Conservation (phyloP, 768 basidiomycete species). For the Trametes gibbosa region DNA sequence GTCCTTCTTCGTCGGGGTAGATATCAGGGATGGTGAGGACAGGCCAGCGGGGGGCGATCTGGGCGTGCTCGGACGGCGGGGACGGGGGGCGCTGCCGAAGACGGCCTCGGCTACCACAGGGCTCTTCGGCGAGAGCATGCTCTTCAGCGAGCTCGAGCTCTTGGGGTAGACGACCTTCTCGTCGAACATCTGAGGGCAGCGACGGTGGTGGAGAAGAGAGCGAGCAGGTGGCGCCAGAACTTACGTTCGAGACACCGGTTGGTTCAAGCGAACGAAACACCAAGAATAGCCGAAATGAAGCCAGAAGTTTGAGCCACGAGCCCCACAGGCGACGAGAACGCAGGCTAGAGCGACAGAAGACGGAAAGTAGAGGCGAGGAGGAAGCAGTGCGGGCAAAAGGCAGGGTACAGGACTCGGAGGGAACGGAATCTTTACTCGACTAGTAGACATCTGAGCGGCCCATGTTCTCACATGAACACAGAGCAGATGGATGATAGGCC, state of each 20-base stretch:
- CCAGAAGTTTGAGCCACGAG: not conserved
- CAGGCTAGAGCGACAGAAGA: not conserved
- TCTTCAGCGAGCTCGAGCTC: slow-evolving; percentile 4
- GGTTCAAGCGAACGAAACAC: slow-evolving; percentile 1
- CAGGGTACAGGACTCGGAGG: not conserved
- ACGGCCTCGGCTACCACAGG: slow-evolving; percentile 17
- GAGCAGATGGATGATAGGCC: not conserved
- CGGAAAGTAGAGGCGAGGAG: not conserved
- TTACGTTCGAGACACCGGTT: slow-evolving; percentile 9
- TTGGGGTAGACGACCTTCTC: slow-evolving; percentile 16
- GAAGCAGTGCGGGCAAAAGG: not conserved
- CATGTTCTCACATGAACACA: not conserved
- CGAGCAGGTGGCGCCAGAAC: not conserved
- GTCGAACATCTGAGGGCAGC: too few species aligned
- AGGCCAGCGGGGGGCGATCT: slow-evolving; percentile 9
- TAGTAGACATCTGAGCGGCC: not conserved
- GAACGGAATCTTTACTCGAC: not conserved
- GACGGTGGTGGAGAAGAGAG: not conserved
- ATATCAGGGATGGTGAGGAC: slow-evolving; percentile 6
- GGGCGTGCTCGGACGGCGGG: slow-evolving; percentile 16
- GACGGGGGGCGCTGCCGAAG: slow-evolving; percentile 25
- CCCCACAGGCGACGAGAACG: not conserved
- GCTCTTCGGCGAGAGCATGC: slow-evolving; percentile 16
- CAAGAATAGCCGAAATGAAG: not conserved
- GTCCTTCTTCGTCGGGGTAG: slow-evolving; percentile 1